Base-by-base conservation (phyloP, 345 rosid species). In the Aquilaria sinensis region DNA sequence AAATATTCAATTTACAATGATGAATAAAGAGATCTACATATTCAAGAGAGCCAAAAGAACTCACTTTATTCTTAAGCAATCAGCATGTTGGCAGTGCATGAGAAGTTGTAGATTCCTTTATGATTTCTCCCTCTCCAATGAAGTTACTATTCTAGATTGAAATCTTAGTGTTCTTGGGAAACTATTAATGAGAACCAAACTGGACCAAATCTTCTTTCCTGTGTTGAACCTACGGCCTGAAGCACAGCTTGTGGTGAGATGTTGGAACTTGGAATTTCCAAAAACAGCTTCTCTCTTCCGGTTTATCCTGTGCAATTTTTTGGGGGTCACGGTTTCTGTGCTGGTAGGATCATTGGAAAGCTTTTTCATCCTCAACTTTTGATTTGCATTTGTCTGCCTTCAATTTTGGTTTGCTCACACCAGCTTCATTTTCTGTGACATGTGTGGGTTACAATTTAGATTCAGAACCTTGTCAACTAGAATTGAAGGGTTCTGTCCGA, bases 181-280 rank as follows among this genome's bases (percentile, higher is more conserved):
- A 97, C 96, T 57, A 94, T 81, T 70, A 94, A 80, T n/a, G 96
- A 80, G 78, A 94, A 91, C 97, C 99, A 94, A 74, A 91, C 84
- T 58, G 96, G 96, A 61, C 84, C 74, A 64, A 70, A 70, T 79
- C 85, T 90, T 76, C 78, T 75, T 62, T 81, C 81, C 65, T 51
- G 74, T 73, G 72, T 80, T 13, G 72, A 70, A 53, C 70, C 72
- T 10, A 78, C 75, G 64, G 86, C 85, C 74, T 84, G 79, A 13
- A 83, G 49, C 68, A 88, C 74, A 43, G 65, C 68, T 69, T 83
- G 86, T 29, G 80, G 83, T 15, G 93, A 81, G 74, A 77, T 73
- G 57, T 73, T 70, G 15, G 23, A 16, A 16, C 23, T 16, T 16
- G 23, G 80, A 73, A 67, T 77, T 89, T 62, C 76, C 85, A 67